phyloP scores from a whole-genome alignment of 2,329 filamentous ascomycete species.

The Cytospora chrysosperma region DNA sequence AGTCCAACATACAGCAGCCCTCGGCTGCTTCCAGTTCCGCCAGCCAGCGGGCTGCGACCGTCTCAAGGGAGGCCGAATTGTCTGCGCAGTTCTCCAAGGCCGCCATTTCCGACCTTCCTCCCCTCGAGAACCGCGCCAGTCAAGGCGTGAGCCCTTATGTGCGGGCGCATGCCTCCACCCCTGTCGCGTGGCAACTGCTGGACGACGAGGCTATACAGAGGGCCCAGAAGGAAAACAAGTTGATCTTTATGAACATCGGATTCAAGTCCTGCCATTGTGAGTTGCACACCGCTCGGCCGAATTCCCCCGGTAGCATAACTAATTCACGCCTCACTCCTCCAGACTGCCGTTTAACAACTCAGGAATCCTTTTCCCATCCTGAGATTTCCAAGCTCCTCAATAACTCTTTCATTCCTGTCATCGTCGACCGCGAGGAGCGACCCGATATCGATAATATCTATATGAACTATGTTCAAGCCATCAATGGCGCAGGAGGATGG shows the following conservation, averaged over 20 bases:
- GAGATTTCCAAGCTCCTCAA: constrained; percentile 83
- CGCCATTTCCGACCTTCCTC: constrained; percentile 23
- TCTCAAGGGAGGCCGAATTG: constrained; percentile 19
- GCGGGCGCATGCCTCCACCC: constrained; percentile 73
- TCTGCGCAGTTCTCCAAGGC: constrained; percentile 23
- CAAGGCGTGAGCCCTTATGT: constrained; percentile 56
- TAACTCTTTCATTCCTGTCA: constrained; percentile 82
- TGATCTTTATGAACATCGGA: constrained; percentile 92
- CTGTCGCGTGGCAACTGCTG: constrained; percentile 90
- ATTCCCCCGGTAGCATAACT: not conserved
- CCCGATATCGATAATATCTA: constrained; percentile 95
- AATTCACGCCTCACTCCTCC: not conserved
- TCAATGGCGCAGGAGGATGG: constrained; percentile 88
- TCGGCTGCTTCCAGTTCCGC: constrained; percentile 15
- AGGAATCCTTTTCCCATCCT: constrained; percentile 83
- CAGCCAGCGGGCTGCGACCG: constrained; percentile 6
- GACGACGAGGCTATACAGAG: constrained; percentile 72
- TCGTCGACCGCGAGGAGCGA: constrained; percentile 90
- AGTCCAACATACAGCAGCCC: constrained; percentile 33
- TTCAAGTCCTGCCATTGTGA: constrained; percentile 94
- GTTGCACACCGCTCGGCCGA: constrained; percentile 33
- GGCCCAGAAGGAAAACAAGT: constrained; percentile 77
- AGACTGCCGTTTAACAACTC: constrained; percentile 89
- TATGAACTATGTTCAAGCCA: constrained; percentile 97
- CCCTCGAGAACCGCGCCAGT: constrained; percentile 38